Base-by-base conservation (phyloP, 1,284 basidiomycete species). In the Moniliophthora roreri region DNA sequence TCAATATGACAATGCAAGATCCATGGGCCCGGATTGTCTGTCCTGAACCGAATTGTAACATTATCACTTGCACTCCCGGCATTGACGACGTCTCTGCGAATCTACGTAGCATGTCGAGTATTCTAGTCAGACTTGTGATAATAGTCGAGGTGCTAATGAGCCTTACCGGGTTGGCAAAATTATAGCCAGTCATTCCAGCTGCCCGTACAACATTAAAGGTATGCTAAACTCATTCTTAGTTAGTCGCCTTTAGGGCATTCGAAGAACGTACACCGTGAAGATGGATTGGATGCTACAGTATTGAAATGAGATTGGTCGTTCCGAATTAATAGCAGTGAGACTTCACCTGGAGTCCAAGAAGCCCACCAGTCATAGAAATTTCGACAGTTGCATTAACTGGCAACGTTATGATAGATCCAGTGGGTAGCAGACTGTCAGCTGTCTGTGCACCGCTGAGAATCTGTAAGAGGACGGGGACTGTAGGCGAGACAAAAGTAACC, bases 1-100 rank as follows among this genome's bases (percentile, higher is more conserved):
- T 81, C 73, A 54, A 79, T 73, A 57, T 77, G 75, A 57, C 76
- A 78, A 57, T 77, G 76, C 57, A 78, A 54, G 52, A 77, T 70
- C 77, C 75, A 78, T 28, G 71, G 65, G 1, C 73, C 72, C 0
- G 64, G 32, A 37, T 75, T 74, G 48, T 75, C 65, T 2, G 73
- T 70, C 36, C 60, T 58, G 48, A 66, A 75, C 23, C 71, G 68
- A 26, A 74, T 59, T 4, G 66, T 62, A 48, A 66, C 60, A 41
- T 59, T 64, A 53, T 72, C 59, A 11, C 59, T 64, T 38, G 48
- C 42, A 20, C 20, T 40, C 21, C 70, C 72, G 40, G 63, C 54
- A 5, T 55, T 64, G 21, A 64, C 58, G 4, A 65, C 64, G 41
- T 74, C 73, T n/a, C 71, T 61, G 28, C 68, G 66, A 26, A 50